Evolutionary conservation across 75 land plant genomes (phyloP).

Genomic region (Picea glauca): DNA sequence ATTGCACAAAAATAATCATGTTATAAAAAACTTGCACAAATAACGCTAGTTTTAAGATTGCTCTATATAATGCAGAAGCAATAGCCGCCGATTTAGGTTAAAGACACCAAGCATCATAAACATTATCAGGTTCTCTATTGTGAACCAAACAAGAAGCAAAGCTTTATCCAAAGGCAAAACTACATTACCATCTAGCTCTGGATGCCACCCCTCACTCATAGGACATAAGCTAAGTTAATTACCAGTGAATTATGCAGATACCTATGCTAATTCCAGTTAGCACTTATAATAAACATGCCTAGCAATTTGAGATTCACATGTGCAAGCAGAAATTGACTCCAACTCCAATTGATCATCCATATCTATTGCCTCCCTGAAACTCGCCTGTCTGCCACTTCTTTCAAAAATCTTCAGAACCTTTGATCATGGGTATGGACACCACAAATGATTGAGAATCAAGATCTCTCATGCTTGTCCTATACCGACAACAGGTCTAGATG

Average conservation of each 20-base stretch:
- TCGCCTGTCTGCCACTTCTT: no score
- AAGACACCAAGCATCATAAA: not conserved
- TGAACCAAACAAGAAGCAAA: not conserved
- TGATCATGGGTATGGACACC: not conserved
- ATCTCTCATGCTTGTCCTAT: not conserved
- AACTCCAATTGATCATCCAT: not conserved
- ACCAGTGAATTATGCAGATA: no score
- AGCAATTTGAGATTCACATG: not conserved
- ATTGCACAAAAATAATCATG: not conserved
- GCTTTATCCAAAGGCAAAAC: not conserved
- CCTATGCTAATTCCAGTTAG: not conserved
- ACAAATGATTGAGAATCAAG: not conserved
- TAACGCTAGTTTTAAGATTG: not conserved
- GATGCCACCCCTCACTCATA: no score
- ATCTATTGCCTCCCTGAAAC: not conserved
- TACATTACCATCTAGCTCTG: not conserved
- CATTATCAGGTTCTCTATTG: not conserved
- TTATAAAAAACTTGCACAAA: not conserved
- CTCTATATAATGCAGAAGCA: not conserved
- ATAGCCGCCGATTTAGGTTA: not conserved
- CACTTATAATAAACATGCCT: not conserved
- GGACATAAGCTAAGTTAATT: not conserved
- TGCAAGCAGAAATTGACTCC: not conserved
- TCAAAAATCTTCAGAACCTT: no score
- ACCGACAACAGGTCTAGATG: not conserved